Conservation (phyloP, 2,329 filamentous ascomycete species). For the Pseudogymnoascus sp. region DNA sequence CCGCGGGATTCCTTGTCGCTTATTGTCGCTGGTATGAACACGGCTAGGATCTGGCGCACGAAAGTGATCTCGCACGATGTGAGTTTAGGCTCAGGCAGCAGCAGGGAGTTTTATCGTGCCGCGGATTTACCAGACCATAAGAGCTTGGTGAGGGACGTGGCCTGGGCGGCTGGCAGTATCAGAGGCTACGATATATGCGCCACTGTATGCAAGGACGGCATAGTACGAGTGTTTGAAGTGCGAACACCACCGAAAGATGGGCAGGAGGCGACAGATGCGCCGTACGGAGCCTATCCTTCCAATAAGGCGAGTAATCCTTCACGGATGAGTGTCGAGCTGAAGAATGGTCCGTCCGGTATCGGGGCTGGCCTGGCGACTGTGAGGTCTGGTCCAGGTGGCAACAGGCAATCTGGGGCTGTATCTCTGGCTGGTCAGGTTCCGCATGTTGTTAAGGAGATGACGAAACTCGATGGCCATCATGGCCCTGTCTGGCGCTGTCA, state of each 20-base stretch:
- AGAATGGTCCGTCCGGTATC: conserved; percentile 40
- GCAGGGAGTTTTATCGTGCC: conserved; percentile 77
- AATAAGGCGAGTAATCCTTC: conserved; percentile 18
- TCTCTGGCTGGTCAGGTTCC: conserved; percentile 56
- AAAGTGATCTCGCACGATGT: conserved; percentile 42
- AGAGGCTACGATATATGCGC: conserved; percentile 84
- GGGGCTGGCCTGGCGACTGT: conserved; percentile 42
- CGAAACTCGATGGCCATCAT: conserved; percentile 57
- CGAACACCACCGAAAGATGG: conserved; percentile 48
- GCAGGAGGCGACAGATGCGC: conserved; percentile 29
- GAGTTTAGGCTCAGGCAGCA: conserved; percentile 46
- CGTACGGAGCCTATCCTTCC: conserved; percentile 24
- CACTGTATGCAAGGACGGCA: conserved; percentile 87
- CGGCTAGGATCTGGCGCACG: conserved; percentile 76
- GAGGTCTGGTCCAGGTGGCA: conserved; percentile 31
- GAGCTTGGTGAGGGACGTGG: conserved; percentile 74
- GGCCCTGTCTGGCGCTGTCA: conserved; percentile 68
- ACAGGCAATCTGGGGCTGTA: conserved; percentile 34
- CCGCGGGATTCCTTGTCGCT: conserved; percentile 69
- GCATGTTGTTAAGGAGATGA: conserved; percentile 55
- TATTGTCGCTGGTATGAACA: conserved; percentile 78
- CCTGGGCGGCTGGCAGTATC: conserved; percentile 88
- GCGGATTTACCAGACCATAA: conserved; percentile 66
- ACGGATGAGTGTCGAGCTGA: conserved; percentile 10
- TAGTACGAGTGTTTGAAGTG: conserved; percentile 78